Conservation (phyloP, 768 basidiomycete species). For the Suillus subluteus region DNA sequence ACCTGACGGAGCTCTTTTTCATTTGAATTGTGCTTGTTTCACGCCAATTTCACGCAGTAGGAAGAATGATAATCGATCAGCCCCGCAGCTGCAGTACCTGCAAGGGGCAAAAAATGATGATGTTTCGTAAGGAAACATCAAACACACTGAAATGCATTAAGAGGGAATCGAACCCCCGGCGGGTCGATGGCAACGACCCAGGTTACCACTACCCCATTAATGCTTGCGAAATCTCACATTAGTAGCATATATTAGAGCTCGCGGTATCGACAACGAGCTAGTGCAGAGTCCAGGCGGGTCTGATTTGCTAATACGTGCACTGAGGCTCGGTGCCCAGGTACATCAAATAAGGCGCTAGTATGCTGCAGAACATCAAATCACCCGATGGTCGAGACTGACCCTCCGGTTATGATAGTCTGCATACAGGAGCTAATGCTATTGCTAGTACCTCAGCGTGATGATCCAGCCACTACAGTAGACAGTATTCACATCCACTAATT, state of each 20-base stretch:
- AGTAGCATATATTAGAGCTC: not conserved
- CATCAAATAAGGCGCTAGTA: too few species aligned
- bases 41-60: not conserved
- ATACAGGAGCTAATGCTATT: not conserved
- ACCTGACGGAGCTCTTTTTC: not conserved
- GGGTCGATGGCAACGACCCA: slow-evolving; percentile 52
- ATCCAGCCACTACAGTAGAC: not conserved
- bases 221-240: slow-evolving; percentile 6
- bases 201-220: slow-evolving; percentile 40
- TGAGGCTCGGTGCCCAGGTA: too few species aligned
- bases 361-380: too few species aligned
- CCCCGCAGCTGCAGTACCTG: too few species aligned
- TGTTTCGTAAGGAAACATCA: not conserved
- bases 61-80: not conserved
- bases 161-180: slow-evolving; percentile 81
- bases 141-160: slow-evolving; percentile 54
- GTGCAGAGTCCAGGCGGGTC: too few species aligned
- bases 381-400: too few species aligned
- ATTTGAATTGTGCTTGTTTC: not conserved
- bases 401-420: too few species aligned
- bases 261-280: too few species aligned
- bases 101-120: too few species aligned
- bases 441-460: not conserved
- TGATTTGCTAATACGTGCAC: too few species aligned
- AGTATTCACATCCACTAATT: not conserved